A percentile compares a stretch with the other conserved stretches of the same genome.
These are phyloP conservation scores for Fraxinus paxiana DNA, from an alignment of 305 asterid genomes.

Conservation along the genomic window DNA sequence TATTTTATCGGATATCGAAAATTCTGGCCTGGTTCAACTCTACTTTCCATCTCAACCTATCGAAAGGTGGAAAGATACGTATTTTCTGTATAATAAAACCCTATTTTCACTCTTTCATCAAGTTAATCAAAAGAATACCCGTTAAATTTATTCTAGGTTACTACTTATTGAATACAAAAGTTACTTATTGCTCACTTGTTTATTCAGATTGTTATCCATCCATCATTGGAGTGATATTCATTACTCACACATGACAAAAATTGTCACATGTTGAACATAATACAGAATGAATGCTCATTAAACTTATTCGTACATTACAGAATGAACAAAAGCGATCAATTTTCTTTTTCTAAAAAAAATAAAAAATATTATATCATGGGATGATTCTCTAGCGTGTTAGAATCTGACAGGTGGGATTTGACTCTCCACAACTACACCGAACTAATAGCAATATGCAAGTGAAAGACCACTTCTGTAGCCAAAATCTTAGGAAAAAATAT, in stretches of 20 bases:
- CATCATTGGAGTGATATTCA: neutral
- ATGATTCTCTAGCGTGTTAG: neutral
- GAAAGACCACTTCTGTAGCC: constrained; percentile 23
- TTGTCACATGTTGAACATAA: too few relatives aligned
- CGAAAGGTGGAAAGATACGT: constrained; percentile 87
- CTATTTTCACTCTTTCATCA: neutral
- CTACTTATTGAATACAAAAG: neutral
- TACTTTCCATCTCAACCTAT: constrained; percentile 71
- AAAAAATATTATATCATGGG: neutral
- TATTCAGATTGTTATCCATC: neutral
- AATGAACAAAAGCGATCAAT: neutral
- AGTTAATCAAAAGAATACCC: neutral
- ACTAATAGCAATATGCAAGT: neutral
- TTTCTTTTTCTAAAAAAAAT: neutral
- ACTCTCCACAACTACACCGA: constrained; percentile 13
- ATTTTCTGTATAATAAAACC: neutral
- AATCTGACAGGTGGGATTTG: neutral
- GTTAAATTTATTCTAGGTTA: too few relatives aligned
- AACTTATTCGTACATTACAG: neutral
- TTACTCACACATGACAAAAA: neutral
- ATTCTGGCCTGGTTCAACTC: constrained; percentile 86
- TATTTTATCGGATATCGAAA: constrained; percentile 85
- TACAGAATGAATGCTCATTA: neutral
- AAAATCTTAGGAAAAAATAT: constrained; percentile 2
- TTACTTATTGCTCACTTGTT: neutral